These are phyloP conservation scores for Plasmodium fragile DNA, from an alignment of 169 alveolate species.

Conservation along the genomic window DNA sequence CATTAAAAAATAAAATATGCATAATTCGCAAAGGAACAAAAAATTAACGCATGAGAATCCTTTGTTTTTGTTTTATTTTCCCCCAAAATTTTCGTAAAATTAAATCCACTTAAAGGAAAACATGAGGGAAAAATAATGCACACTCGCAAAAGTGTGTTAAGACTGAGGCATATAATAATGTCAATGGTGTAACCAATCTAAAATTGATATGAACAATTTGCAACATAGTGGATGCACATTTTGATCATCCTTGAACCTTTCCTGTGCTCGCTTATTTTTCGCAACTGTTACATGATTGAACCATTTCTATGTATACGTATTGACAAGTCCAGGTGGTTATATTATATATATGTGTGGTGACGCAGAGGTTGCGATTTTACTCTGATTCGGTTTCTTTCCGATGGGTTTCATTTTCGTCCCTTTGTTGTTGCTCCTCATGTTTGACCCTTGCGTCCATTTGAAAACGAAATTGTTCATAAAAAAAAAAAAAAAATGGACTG, in stretches of 20 bases:
- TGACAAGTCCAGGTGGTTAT: not conserved
- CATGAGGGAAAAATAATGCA: conserved; percentile 6
- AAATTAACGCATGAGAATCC: not conserved
- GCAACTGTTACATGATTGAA: not conserved
- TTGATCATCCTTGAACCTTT: not conserved
- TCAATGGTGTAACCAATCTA: conserved; percentile 1
- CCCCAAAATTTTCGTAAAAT: not conserved
- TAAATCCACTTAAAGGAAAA: not conserved
- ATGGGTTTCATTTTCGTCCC: not conserved
- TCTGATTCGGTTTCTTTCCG: not conserved
- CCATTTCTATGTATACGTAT: not conserved
- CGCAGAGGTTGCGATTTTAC: not conserved
- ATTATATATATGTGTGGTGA: not conserved
- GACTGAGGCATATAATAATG: conserved; percentile 19
- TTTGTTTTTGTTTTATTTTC: not conserved
- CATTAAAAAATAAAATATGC: conserved; percentile 6
- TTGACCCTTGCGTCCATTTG: not conserved
- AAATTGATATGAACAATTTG: not conserved
- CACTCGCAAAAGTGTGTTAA: conserved; percentile 15
- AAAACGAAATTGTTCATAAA: not conserved
- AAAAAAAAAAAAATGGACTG: not conserved
- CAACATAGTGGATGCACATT: not conserved
- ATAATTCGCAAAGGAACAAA: not conserved
- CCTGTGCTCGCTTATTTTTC: not conserved
- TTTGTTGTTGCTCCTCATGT: not conserved